Percentiles rank a stretch among this genome's conserved stretches.
These are phyloP conservation scores for Sonneratia alba DNA, from an alignment of 345 rosid species.

Conservation along the genomic window DNA sequence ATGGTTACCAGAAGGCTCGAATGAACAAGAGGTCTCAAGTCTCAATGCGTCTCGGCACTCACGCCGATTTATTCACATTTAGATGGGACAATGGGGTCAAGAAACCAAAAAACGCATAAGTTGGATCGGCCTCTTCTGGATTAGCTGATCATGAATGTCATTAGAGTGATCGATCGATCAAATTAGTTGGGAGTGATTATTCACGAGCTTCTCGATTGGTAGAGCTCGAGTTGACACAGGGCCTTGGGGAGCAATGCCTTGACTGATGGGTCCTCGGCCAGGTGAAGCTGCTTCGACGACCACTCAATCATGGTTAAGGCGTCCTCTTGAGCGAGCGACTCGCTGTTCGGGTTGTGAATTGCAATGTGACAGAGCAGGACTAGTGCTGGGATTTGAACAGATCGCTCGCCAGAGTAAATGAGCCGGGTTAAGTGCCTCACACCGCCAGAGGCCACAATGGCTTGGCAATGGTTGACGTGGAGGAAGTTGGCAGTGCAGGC, in stretches of 20 bases:
- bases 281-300: conserved; percentile 61
- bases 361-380: conserved; percentile 42
- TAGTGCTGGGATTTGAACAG: conserved; percentile 51
- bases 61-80: background rate
- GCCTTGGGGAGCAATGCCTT: conserved; percentile 52
- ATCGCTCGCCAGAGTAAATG: conserved; percentile 55
- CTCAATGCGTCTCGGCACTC: background rate
- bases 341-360: conserved; percentile 46
- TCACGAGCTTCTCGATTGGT: conserved; percentile 67
- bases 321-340: conserved; percentile 59
- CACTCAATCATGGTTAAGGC: conserved; percentile 64
- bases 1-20: no score
- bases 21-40: no score
- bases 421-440: conserved; percentile 51
- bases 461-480: conserved; percentile 42
- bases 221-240: conserved; percentile 55
- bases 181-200: conserved; percentile 28
- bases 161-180: background rate
- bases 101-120: background rate
- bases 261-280: conserved; percentile 32
- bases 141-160: conserved; percentile 5
- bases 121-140: background rate
- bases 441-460: conserved; percentile 50
- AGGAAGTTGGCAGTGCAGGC: conserved; percentile 51
- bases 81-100: background rate